phyloP scores from a whole-genome alignment of 1,139 yeast genomes.

The Kodamaea plutei region DNA sequence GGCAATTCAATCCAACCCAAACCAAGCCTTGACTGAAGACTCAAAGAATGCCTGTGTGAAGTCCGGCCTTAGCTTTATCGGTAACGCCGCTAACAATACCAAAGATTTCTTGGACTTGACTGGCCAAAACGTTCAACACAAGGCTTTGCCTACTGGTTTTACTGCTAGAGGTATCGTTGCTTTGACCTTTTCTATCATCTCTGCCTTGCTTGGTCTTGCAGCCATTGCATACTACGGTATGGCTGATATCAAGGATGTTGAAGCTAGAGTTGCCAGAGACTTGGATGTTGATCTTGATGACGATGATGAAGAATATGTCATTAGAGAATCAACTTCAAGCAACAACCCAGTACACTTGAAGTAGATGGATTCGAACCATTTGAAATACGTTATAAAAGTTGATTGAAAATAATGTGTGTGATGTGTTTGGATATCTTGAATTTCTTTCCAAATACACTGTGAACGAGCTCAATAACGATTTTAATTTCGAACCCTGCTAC shows the following conservation, averaged over 20 bases:
- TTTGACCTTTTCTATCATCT: slow-evolving; percentile 68
- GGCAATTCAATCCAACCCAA: slow-evolving; percentile 48
- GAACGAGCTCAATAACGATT: slow-evolving; percentile 8
- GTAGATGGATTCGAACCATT: slow-evolving; percentile 1
- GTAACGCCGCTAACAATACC: slow-evolving; percentile 84
- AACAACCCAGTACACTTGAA: slow-evolving; percentile 4
- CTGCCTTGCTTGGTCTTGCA: slow-evolving; percentile 76
- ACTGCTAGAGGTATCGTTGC: slow-evolving; percentile 90
- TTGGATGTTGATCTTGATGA: slow-evolving; percentile 41
- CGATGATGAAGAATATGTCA: slow-evolving; percentile 17
- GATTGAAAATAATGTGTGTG: slow-evolving; percentile 16
- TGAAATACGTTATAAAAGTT: no score
- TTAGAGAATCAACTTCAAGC: slow-evolving; percentile 6
- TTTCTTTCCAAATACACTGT: slow-evolving; percentile 8
- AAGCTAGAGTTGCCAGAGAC: slow-evolving; percentile 49
- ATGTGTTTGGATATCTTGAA: no score
- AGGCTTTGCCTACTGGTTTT: slow-evolving; percentile 75
- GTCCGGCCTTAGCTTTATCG: slow-evolving; percentile 27
- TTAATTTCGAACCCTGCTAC: no score
- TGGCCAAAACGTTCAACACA: slow-evolving; percentile 68
- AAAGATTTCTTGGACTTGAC: slow-evolving; percentile 58
- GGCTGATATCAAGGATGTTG: slow-evolving; percentile 59
- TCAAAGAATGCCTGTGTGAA: slow-evolving; percentile 16
- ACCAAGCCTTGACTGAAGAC: slow-evolving; percentile 44
- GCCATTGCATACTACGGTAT: slow-evolving; percentile 80